Conservation (phyloP, 2,329 filamentous ascomycete species). For the Fusarium multiceps region DNA sequence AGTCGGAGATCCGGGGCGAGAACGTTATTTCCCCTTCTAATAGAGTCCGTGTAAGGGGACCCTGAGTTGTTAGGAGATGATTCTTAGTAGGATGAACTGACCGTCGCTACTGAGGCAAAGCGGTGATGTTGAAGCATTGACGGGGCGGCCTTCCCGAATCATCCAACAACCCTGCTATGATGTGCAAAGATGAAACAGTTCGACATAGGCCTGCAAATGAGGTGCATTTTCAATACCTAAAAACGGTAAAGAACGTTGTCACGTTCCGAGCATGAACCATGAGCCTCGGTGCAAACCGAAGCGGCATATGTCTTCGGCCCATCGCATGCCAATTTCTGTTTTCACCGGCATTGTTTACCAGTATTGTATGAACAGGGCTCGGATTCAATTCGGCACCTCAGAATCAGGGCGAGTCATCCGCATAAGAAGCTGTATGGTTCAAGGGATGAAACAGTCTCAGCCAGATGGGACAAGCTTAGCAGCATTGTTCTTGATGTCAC, state of each 20-base stretch:
- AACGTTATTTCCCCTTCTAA: conserved; percentile 25
- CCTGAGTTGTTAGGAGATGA: conserved; percentile 5
- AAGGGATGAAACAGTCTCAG: conserved; percentile 43
- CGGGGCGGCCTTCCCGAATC: conserved; percentile 32
- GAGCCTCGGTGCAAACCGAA: conserved; percentile 30
- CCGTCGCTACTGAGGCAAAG: conserved; percentile 5
- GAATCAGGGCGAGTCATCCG: conserved; percentile 35
- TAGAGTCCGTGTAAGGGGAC: conserved; percentile 1
- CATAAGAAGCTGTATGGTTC: conserved; percentile 21
- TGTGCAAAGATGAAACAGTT: conserved; percentile 41
- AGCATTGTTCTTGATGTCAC: conserved; percentile 35
- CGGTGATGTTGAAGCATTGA: conserved; percentile 32
- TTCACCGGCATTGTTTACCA: conserved; percentile 9
- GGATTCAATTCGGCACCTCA: conserved; percentile 24
- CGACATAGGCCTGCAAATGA: conserved; percentile 38
- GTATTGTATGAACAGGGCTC: conserved; percentile 19
- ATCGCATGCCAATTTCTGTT: conserved; percentile 17
- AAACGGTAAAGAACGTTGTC: conserved; percentile 32
- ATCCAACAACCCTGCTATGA: conserved; percentile 26
- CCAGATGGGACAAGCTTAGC: conserved; percentile 28
- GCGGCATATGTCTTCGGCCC: conserved; percentile 37
- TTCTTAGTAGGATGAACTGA: conserved; percentile 1
- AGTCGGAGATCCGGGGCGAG: conserved; percentile 31
- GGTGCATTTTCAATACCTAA: conserved; percentile 37
- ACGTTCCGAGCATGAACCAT: conserved; percentile 39